These are phyloP conservation scores for Russula griseocarnosa DNA, from an alignment of 768 basidiomycete genomes.

Conservation along the genomic window DNA sequence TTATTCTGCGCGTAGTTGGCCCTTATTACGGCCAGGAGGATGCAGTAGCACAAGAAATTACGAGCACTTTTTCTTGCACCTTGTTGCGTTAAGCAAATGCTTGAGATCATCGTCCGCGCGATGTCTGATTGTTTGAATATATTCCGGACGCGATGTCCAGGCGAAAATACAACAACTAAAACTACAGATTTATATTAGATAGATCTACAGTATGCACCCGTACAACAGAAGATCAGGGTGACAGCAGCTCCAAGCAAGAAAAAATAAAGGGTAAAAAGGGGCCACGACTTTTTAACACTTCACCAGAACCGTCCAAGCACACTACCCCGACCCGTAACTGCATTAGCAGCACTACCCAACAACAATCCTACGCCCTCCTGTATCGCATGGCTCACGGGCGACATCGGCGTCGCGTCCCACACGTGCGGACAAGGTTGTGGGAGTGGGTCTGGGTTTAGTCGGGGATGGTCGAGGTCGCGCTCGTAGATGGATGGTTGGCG, in stretches of 20 bases:
- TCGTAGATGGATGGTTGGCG: constrained; percentile 72
- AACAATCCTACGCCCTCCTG: constrained; percentile 69
- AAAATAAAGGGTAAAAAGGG: background rate
- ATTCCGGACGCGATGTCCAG: background rate
- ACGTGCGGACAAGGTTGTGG: constrained; percentile 76
- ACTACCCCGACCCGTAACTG: constrained; percentile 38
- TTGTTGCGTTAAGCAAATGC: too few relatives aligned
- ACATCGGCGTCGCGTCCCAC: constrained; percentile 69
- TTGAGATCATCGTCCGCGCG: background rate
- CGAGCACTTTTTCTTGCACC: background rate
- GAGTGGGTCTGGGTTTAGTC: constrained; percentile 46
- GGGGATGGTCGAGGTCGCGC: constrained; percentile 58
- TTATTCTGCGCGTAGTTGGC: background rate
- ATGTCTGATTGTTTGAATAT: background rate
- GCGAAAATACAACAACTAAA: background rate
- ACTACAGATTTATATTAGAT: constrained; percentile 2
- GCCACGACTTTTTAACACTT: too few relatives aligned
- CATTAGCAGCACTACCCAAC: constrained; percentile 39
- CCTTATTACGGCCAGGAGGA: background rate
- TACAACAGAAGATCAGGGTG: too few relatives aligned
- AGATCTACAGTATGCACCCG: background rate
- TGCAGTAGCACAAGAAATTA: background rate
- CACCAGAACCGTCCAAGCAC: constrained; percentile 64
- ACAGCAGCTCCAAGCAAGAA: background rate
- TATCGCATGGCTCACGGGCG: constrained; percentile 69